Percentiles rank a stretch among this genome's conserved stretches.
Evolutionary conservation across 83 land plant genomes (phyloP).

Genomic region (Diphasiastrum complanatum): DNA sequence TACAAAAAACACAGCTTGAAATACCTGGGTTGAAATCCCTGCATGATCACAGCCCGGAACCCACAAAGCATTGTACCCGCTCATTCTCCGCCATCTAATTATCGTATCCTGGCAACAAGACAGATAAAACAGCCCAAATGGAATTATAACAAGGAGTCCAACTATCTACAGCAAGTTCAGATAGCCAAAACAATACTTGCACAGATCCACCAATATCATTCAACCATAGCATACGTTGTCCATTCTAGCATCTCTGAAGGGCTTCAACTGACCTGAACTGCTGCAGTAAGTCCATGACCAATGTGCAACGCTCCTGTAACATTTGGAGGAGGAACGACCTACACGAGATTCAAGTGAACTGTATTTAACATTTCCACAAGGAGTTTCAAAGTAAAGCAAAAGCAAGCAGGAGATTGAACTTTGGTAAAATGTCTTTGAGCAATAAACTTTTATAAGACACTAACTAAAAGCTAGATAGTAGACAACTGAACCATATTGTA

Average conservation of each 20-base stretch:
- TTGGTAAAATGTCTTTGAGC: too few species aligned
- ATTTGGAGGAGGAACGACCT: conserved; percentile 96
- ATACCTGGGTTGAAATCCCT: conserved; percentile 91
- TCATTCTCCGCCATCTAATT: conserved; percentile 82
- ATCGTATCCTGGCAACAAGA: conserved; percentile 52
- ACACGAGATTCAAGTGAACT: not conserved
- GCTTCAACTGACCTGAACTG: conserved; percentile 50
- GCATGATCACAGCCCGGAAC: conserved; percentile 97
- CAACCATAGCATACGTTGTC: too few species aligned
- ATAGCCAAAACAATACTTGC: too few species aligned
- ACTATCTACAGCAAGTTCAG: not conserved
- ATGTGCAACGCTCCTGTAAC: conserved; percentile 96
- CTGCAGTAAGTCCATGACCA: conserved; percentile 86
- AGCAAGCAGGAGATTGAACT: too few species aligned
- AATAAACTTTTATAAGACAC: too few species aligned
- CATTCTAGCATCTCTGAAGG: not conserved
- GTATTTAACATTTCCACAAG: too few species aligned
- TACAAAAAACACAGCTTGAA: not conserved
- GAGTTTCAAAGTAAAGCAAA: too few species aligned
- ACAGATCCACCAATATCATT: too few species aligned
- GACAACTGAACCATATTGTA: too few species aligned
- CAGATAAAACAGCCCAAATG: not conserved
- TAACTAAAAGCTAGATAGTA: too few species aligned
- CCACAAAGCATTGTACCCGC: conserved; percentile 85
- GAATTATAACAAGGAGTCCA: not conserved